phyloP scores from a whole-genome alignment of 106 monocot species.

The Dioscorea zingiberensis region DNA sequence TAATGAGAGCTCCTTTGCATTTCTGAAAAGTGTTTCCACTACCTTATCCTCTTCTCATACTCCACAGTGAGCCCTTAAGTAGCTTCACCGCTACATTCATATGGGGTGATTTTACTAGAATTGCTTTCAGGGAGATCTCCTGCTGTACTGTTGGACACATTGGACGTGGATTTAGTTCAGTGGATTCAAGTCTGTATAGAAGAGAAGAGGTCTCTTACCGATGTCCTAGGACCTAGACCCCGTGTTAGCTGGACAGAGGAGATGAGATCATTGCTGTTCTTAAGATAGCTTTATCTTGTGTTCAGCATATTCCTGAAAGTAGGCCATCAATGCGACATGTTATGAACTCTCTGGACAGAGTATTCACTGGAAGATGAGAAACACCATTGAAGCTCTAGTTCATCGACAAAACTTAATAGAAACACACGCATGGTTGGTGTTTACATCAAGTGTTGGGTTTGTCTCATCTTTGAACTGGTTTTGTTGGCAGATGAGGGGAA shows the following conservation, averaged over 20 bases:
- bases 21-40: too few species aligned
- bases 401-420: too few species aligned
- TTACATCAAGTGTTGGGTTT: too few species aligned
- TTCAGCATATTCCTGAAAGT: constrained; percentile 56
- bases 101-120: constrained; percentile 71
- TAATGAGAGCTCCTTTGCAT: too few species aligned
- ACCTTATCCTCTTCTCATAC: too few species aligned
- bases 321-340: constrained; percentile 69
- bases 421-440: too few species aligned
- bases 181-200: constrained; percentile 72
- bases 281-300: constrained; percentile 69
- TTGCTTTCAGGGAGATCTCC: constrained; percentile 81
- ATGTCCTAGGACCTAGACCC: constrained; percentile 59
- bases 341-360: constrained; percentile 32
- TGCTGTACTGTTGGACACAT: constrained; percentile 35
- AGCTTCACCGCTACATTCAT: too few species aligned
- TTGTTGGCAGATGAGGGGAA: too few species aligned
- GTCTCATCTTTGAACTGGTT: too few species aligned
- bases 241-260: constrained; percentile 35
- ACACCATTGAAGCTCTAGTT: too few species aligned
- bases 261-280: constrained; percentile 69
- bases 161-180: constrained; percentile 45
- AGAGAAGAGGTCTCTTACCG: constrained; percentile 43
- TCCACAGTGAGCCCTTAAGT: too few species aligned
- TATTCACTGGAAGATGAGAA: not conserved